Conservation (phyloP, 2,329 filamentous ascomycete species). For the Taxawa tesnikishii region DNA sequence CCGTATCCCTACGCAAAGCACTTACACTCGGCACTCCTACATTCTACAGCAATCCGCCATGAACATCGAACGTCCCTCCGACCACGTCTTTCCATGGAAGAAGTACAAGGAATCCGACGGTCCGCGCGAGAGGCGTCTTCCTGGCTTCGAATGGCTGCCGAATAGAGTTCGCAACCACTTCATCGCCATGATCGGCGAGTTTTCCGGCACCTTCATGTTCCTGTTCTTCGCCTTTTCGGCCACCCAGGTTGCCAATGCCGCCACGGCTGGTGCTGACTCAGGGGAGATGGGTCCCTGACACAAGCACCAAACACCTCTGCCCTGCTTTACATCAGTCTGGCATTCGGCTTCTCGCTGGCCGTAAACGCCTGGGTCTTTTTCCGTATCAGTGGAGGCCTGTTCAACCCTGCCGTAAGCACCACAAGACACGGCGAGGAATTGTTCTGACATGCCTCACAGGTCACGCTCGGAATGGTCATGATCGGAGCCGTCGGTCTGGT, state of each 20-base stretch:
- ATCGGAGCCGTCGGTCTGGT: conserved; percentile 35
- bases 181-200: conserved; percentile 30
- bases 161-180: conserved; percentile 28
- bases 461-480: conserved; percentile 35
- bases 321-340: conserved; percentile 26
- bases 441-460: conserved; percentile 11
- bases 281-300: conserved; percentile 11
- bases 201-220: conserved; percentile 33
- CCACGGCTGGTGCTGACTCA: conserved; percentile 12
- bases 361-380: conserved; percentile 35
- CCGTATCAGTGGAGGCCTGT: conserved; percentile 26
- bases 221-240: conserved; percentile 28
- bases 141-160: conserved; percentile 29
- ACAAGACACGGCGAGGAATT: neutral
- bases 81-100: conserved; percentile 26
- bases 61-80: conserved; percentile 24
- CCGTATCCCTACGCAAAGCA: too few species aligned
- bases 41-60: conserved; percentile 23
- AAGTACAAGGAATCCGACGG: conserved; percentile 11
- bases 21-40: too few species aligned
- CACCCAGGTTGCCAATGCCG: conserved; percentile 28
- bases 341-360: conserved; percentile 30
- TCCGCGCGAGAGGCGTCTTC: conserved; percentile 22
- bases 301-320: conserved; percentile 21
- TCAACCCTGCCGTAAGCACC: conserved; percentile 21